Evolutionary conservation across 139 green algal species (phyloP).

Genomic region (Tetradesmus obliquus): DNA sequence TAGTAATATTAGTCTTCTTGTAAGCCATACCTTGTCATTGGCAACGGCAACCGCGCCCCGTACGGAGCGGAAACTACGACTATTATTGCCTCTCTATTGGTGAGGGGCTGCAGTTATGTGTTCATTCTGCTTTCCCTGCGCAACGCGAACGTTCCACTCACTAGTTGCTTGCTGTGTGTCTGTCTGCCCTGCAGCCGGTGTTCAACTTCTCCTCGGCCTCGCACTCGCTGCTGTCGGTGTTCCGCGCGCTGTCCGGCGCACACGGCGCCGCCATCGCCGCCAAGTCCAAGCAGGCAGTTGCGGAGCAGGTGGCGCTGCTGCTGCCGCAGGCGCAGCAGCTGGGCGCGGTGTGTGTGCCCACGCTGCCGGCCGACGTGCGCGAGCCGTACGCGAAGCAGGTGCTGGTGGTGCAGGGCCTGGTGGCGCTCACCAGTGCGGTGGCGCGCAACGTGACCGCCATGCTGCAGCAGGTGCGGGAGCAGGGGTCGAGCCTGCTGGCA

Average conservation of each 20-base stretch:
- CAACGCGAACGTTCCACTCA: no score
- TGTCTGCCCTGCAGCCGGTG: constrained; percentile 55
- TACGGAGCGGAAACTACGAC: no score
- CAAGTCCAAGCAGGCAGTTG: constrained; percentile 54
- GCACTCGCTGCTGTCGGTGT: constrained; percentile 84
- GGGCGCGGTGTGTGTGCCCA: constrained; percentile 42
- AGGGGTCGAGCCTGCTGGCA: not conserved
- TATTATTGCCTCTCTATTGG: no score
- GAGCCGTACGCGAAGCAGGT: constrained; percentile 58
- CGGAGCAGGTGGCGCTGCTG: constrained; percentile 48
- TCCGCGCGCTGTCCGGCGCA: constrained; percentile 73
- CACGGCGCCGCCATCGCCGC: constrained; percentile 51
- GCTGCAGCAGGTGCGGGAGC: constrained; percentile 56
- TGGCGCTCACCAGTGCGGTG: constrained; percentile 70
- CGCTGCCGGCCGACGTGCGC: constrained; percentile 46
- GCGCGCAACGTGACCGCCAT: constrained; percentile 71
- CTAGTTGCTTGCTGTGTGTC: not conserved
- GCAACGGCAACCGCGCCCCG: no score
- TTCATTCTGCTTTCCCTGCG: no score
- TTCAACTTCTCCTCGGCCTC: constrained; percentile 82
- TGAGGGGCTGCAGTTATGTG: no score
- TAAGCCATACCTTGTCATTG: no score
- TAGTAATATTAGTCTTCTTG: no score
- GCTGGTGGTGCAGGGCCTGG: constrained; percentile 62
- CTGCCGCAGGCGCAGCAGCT: constrained; percentile 48